Evolutionary conservation across 2,329 filamentous ascomycete species (phyloP), one percentile per base, ranked within the genome.

Genomic region (Rhynchosporium agropyri): DNA sequence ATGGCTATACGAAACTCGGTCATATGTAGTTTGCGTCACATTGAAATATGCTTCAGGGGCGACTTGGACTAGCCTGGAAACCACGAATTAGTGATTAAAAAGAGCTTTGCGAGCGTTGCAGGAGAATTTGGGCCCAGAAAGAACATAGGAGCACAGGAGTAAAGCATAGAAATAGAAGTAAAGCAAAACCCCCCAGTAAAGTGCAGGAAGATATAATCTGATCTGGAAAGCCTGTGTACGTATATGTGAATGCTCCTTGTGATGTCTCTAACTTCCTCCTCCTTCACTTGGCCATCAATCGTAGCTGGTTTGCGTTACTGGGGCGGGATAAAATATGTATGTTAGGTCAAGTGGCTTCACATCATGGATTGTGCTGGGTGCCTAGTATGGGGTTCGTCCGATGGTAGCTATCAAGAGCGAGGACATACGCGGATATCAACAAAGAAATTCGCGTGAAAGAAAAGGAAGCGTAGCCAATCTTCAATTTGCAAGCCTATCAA

Each of bases 1-100:
- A 58, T 28, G 26, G n/a, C 28, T 42, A 60, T 61, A 62, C 43
- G 55, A 43, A 43, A 59, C 42, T 40, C 4, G 36, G 29, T 60
- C 36, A 40, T 28, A 20, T 54, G 36, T 54, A 40, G 13, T 28
- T 33, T 20, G 20, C 4, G 29, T 26, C 26, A 10, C 31, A 26
- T 8, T 31, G 13, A 8, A 31, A 33, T 31, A 6, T 20, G 4
- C 9, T 3, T 10, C 9, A 13, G 36, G 13, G 12, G 40, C 9
- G 9, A 36, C 33, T 38, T n/a, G 4, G 13, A 54, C 51, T 40
- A 40, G 51, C 36, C 36, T 20, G 10, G 36, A 36, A 36, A 6
- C 5, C 33, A 36, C 5, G 6, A 36, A 6, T 36, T 36, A 36
- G 33, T 6, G 9, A 36, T 36, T 36, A 5, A 10, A 36, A 36